phyloP scores from a whole-genome alignment of 2,329 filamentous ascomycete genomes.

The Cordyceps javanica region DNA sequence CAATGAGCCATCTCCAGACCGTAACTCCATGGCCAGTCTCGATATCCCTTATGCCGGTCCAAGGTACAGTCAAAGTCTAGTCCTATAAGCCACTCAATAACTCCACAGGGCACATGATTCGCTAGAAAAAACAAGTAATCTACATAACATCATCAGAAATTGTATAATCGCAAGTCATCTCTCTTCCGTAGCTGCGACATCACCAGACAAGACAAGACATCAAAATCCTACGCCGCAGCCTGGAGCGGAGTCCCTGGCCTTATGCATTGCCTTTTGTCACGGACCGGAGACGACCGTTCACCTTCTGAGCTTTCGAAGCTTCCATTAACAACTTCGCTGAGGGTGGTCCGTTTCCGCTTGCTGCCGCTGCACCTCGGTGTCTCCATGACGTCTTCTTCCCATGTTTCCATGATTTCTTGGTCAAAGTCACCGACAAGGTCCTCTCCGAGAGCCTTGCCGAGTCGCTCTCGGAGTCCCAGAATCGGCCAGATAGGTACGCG shows the following conservation, averaged over 20 bases:
- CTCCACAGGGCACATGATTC: not conserved
- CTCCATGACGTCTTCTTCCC: constrained; percentile 31
- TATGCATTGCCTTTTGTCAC: constrained; percentile 24
- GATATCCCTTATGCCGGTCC: not conserved
- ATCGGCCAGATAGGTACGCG: constrained; percentile 50
- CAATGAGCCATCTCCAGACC: not conserved
- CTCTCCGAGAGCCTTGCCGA: constrained; percentile 46
- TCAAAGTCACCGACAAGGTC: constrained; percentile 42
- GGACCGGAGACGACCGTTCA: constrained; percentile 20
- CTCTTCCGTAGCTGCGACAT: too few relatives aligned
- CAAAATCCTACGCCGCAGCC: not conserved
- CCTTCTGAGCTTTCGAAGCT: constrained; percentile 34
- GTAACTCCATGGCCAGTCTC: not conserved
- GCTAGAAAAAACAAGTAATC: not conserved
- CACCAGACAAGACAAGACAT: not conserved
- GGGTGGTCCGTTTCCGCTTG: constrained; percentile 30
- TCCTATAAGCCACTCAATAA: not conserved
- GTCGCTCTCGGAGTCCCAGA: constrained; percentile 47
- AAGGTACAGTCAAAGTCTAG: not conserved
- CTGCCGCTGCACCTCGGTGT: constrained; percentile 25
- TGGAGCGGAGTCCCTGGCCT: constrained; percentile 23
- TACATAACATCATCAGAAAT: not conserved
- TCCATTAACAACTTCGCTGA: constrained; percentile 32
- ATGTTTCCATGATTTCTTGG: constrained; percentile 38
- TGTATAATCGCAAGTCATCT: too few relatives aligned